Base-by-base conservation (phyloP, 805 yeast genomes). In the Hanseniaspora osmophila region DNA sequence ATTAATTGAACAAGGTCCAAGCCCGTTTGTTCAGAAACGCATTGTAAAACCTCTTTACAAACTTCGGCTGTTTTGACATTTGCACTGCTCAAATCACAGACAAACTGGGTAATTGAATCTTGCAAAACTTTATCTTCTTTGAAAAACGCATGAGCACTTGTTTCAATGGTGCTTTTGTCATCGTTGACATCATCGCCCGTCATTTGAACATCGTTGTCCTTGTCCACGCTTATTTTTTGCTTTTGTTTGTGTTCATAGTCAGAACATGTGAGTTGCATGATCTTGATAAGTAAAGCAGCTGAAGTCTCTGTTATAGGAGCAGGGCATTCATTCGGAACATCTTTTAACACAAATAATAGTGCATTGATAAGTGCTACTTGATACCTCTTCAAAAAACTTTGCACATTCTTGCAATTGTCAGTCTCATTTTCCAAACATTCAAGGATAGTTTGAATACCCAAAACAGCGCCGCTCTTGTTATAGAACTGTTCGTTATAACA, bases 401-500 rank as follows among this genome's bases (percentile, higher is more conserved):
- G 65, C 0, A 95, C 84, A 41, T 85, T 74, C 27, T 22, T 22
- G 27, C 6, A 22, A 1, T 65, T 71, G 32, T 82, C 63, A 40
- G 81, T 92, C 12, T 41, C 43, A 6, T 19, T 18, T 13, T 27
- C 15, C 13, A 45, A 32, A 18, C 39, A 33, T 40, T 74, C 72
- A 35, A 86, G 70, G 67, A 90, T 69, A 1, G 86, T 75, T 51
- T 76, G 71, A 42, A 92, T 67, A 18, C 98, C 97, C 27, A 84
- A 57, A 35, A 90, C 79, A 37, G 97, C 96, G 7, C 96, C 96
- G 9, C 84, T 69, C 53, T 92, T 92, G 32, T 79, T 73, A 59
- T 83, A 84, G 63, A 84, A 90, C 33, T 78, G 80, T 60, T 85
- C 95, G 50, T 84, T 94, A 58, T 84, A 92, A 63, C 97, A 88